Evolutionary conservation across 345 rosid genomes (phyloP).

Genomic region (Citrus cavaleriei): DNA sequence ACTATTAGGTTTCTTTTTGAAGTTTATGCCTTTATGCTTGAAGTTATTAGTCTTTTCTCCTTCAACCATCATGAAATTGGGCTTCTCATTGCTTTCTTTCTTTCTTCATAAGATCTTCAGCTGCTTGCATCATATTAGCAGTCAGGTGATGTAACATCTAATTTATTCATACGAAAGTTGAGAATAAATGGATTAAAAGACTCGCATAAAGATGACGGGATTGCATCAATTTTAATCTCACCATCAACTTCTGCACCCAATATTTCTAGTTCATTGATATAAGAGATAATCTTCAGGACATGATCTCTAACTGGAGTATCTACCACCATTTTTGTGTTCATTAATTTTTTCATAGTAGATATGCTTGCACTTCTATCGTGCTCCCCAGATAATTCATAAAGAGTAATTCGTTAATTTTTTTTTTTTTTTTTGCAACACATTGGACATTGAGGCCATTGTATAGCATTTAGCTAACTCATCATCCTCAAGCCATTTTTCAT

Average conservation of each 20-base stretch:
- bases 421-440: not conserved
- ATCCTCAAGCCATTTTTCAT: not conserved
- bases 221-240: not conserved
- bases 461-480: not conserved
- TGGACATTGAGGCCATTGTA: not conserved
- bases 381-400: not conserved
- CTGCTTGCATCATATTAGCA: no score
- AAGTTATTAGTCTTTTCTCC: not conserved
- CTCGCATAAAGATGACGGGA: not conserved
- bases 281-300: not conserved
- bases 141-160: not conserved
- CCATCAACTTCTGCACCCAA: not conserved
- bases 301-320: not conserved
- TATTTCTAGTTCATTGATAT: not conserved
- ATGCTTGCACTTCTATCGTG: not conserved
- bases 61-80: no score
- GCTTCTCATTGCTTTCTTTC: no score
- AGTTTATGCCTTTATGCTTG: not conserved
- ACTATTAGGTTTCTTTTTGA: not conserved
- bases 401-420: not conserved
- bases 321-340: not conserved
- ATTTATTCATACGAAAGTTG: not conserved
- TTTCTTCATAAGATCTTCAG: not conserved
- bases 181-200: not conserved
- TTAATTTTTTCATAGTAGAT: no score